Base-by-base conservation (phyloP, 768 basidiomycete genomes). In the Kwoniella dendrophila region DNA sequence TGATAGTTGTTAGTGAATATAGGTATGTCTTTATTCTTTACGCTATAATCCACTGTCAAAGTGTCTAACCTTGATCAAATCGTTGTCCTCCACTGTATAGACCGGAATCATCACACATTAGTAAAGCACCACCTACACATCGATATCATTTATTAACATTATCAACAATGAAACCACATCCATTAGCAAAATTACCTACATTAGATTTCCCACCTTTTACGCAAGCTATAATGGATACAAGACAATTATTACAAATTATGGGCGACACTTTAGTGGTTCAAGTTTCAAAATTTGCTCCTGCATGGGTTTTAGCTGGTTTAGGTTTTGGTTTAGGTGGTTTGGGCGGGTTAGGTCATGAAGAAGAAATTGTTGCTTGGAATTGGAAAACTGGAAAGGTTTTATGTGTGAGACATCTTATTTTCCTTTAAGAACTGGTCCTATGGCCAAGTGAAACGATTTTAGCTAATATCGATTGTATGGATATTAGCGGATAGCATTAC, bases 361-460 rank as follows among this genome's bases (percentile, higher is more conserved):
- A 81, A 30, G 83, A 85, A 65, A 72, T 88, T 12, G 77, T 83
- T 24, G 78, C 87, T 22, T 89, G 86, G 87, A 83, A 88, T 56
- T 89, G 87, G 88, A 84, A 84, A 70, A 85, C 83, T 3, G 85
- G 85, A 5, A 67, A 74, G 10, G 71, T 80, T 6, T 72, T 85
- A 66, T 60, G 83, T 64, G 87, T 88, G 68, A 80, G 84, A 16
- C 11, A 12, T 3, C 27, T 11, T 45, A 8, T 38, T 18, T 38
- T 38, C 36, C 8, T 38, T 8, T 18, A 8, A 38, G 8, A 18
- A 8, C 18, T 38, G 36, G 18, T 8, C 8, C 36, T 38, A 8
- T 38, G 36, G 36, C 36, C n/a, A n/a, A n/a, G n/a, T n/a, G n/a
- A n/a, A n/a, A n/a, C n/a, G n/a, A n/a, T n/a, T n/a, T n/a, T n/a